These are phyloP conservation scores for Voacanga thouarsii DNA, from an alignment of 257 asterid genomes.

Conservation along the genomic window DNA sequence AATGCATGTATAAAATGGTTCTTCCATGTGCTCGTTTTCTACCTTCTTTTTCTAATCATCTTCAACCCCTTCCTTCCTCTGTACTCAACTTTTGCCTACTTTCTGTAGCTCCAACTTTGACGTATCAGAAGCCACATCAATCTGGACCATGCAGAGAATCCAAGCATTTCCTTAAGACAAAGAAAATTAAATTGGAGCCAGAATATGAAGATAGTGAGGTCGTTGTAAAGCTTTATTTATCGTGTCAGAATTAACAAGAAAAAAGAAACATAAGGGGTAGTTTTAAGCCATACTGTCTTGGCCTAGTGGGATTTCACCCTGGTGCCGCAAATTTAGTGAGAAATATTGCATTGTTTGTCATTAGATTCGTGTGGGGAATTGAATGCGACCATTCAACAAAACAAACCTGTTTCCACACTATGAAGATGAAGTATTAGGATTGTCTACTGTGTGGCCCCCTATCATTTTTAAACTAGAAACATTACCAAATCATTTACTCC, in stretches of 20 bases:
- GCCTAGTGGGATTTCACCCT: neutral
- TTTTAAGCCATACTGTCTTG: neutral
- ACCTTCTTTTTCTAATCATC: neutral
- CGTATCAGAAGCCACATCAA: neutral
- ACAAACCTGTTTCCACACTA: neutral
- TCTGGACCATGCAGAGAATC: too few species aligned
- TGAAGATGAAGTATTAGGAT: too few species aligned
- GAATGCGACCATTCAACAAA: conserved; percentile 19
- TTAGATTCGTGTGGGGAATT: conserved; percentile 39
- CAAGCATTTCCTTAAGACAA: too few species aligned
- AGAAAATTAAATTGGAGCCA: too few species aligned
- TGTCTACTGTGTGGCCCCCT: neutral
- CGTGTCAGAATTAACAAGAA: neutral
- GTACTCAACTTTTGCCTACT: neutral
- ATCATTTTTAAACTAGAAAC: neutral
- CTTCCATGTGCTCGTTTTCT: neutral
- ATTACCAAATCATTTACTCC: neutral
- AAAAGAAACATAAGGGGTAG: neutral
- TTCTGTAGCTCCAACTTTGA: neutral
- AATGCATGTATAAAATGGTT: neutral
- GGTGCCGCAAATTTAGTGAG: neutral
- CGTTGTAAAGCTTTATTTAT: too few species aligned
- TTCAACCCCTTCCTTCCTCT: neutral
- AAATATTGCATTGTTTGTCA: conserved; percentile 26
- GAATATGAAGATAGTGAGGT: too few species aligned